Percentiles rank a stretch among this genome's conserved stretches.
Evolutionary conservation across 2,329 filamentous ascomycete species (phyloP).

Genomic region (Pseudocercospora fuligena): DNA sequence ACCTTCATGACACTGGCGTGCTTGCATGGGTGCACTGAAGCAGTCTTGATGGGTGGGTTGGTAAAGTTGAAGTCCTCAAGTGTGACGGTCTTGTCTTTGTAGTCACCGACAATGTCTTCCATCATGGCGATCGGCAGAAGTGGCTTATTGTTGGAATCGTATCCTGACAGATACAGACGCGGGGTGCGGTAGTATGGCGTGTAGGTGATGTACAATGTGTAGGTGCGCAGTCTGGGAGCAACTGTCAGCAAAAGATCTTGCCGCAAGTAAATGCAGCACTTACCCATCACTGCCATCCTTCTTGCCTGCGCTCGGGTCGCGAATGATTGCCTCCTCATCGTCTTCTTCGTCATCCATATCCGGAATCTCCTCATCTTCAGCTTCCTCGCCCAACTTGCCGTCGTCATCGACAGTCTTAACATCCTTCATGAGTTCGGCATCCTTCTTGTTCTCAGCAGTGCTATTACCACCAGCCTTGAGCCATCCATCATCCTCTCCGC

Average conservation of each 20-base stretch:
- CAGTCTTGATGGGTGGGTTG: slow-evolving; percentile 90
- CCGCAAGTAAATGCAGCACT: slow-evolving; percentile 38
- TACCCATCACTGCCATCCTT: slow-evolving; percentile 59
- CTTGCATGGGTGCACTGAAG: slow-evolving; percentile 94
- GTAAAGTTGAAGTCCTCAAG: slow-evolving; percentile 97
- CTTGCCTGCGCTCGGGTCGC: slow-evolving; percentile 62
- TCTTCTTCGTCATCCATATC: slow-evolving; percentile 99
- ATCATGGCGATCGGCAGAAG: slow-evolving; percentile 86
- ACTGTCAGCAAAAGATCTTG: slow-evolving; percentile 35
- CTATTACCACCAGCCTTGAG: slow-evolving; percentile 82
- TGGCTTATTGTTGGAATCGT: slow-evolving; percentile 68
- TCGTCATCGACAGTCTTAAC: slow-evolving; percentile 88
- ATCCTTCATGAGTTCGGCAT: slow-evolving; percentile 73
- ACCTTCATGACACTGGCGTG: slow-evolving; percentile 98
- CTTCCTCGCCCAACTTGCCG: slow-evolving; percentile 80
- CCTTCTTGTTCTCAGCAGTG: slow-evolving; percentile 52
- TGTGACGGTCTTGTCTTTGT: slow-evolving; percentile 98
- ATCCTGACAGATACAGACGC: slow-evolving; percentile 91
- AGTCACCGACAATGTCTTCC: slow-evolving; percentile 95
- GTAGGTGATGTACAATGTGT: slow-evolving; percentile 98
- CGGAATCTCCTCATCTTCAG: slow-evolving; percentile 82
- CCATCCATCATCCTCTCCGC: slow-evolving; percentile 82
- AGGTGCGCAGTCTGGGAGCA: slow-evolving; percentile 70
- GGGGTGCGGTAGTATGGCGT: slow-evolving; percentile 96
- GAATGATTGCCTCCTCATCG: slow-evolving; percentile 92